phyloP scores from a whole-genome alignment of 2,329 filamentous ascomycete genomes.

The Biscogniauxia mediterranea region DNA sequence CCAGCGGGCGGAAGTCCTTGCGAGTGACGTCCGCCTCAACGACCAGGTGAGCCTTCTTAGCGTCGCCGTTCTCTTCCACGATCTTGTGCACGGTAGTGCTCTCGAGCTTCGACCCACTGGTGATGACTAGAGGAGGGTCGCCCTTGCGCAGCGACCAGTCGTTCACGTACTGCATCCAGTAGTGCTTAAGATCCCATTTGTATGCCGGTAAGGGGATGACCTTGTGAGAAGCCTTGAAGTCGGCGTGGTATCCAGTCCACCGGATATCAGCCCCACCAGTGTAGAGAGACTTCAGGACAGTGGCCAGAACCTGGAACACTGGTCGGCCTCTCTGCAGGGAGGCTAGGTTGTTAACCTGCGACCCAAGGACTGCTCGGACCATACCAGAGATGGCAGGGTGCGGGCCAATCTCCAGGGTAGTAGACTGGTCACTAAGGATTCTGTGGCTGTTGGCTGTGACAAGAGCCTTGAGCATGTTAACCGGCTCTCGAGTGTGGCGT shows the following conservation, averaged over 20 bases:
- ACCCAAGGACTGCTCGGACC: constrained; percentile 12
- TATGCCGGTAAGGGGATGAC: constrained; percentile 59
- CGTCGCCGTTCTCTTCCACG: constrained; percentile 36
- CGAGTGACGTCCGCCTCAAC: constrained; percentile 55
- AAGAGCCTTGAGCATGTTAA: constrained; percentile 18
- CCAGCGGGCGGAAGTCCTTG: constrained; percentile 52
- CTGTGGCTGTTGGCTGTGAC: constrained; percentile 6
- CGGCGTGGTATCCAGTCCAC: constrained; percentile 58
- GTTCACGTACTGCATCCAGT: constrained; percentile 45
- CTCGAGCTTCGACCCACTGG: constrained; percentile 4
- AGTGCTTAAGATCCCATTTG: constrained; percentile 61
- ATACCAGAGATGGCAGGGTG: constrained; percentile 17
- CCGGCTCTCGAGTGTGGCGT: constrained; percentile 17
- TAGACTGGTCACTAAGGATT: constrained; percentile 18
- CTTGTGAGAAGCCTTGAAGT: constrained; percentile 51
- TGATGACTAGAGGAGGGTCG: constrained; percentile 37
- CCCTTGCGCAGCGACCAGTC: constrained; percentile 64
- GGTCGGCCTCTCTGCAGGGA: constrained; percentile 10
- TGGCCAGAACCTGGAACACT: constrained; percentile 46
- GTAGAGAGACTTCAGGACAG: constrained; percentile 47
- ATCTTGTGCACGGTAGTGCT: constrained; percentile 21
- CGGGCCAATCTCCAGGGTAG: constrained; percentile 23
- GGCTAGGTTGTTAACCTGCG: constrained; percentile 2
- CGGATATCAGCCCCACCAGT: constrained; percentile 39
- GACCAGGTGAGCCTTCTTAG: constrained; percentile 45